Evolutionary conservation across 805 yeast genomes (phyloP), one percentile per base, ranked within the genome.

Genomic region (Zygosaccharomyces siamensis): DNA sequence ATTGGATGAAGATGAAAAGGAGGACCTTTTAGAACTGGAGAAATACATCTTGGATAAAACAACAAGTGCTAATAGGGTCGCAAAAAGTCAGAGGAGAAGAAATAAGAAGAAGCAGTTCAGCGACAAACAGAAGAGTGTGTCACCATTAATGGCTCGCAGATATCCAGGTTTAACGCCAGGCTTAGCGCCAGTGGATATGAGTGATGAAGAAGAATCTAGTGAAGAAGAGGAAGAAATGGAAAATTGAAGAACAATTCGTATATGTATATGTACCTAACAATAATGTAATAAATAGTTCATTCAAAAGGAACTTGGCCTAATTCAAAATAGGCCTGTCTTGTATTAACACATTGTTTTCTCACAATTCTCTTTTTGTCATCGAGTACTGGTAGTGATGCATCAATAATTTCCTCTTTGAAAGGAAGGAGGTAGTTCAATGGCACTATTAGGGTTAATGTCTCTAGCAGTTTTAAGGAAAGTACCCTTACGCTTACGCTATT

Each of bases 91-190:
- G 41, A 61, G 58, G 23, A 60, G 63, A 49, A 55, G 57, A 47
- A 39, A 52, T 12, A 63, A 51, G 43, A 50, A 46, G 16, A 62
- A 64, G 66, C 71, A 55, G 38, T 66, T 63, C 48, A 59, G 57
- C 38, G 66, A 62, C 50, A 56, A 59, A 4, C 39, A 52, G 33
- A 41, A 52, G 39, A 46, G 44, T 8, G 39, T 38, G 7, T 54
- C 56, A 20, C 50, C 55, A 47, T 12, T 41, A 21, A 55, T 56
- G 11, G 66, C 59, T 47, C 61, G 62, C 44, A 64, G 66, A 24
- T 72, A 67, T 50, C 69, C 86, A 36, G 92, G 93, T 24, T 72
- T 86, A 47, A 86, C 95, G 0, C 95, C 93, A 0, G 95, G 95
- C 53, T 74, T 86, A 66, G 95, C 93, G 1, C 93, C 93, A 28